Evolutionary conservation across 1,284 basidiomycete genomes (phyloP), one percentile per base, ranked within the genome.

Genomic region (Trichosporon faecale): DNA sequence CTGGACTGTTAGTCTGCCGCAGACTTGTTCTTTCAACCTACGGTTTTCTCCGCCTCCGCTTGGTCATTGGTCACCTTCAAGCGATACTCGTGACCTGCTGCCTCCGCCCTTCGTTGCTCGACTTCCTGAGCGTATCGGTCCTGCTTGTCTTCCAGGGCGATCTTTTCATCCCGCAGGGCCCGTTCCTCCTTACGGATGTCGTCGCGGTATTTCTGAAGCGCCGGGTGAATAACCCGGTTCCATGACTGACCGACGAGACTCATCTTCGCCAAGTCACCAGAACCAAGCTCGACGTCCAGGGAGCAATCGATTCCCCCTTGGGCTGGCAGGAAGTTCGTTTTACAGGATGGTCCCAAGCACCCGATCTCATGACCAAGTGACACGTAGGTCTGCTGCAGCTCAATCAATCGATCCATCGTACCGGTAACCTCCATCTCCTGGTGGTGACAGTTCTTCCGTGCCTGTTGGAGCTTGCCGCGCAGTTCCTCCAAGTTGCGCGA

Each of bases 381-480:
- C 44, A 86, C 90, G 80, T 95, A 95, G 60, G 87, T 85, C 76
- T 92, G 90, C 3, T 93, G 82, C 11, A 90, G 88, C 74, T 91
- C 90, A 80, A 95, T 93, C 49, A 92, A 89, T 25, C 89, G 88
- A 27, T 90, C 89, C 61, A 88, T 89, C 55, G 91, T 89, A 76
- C 91, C 90, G 2, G 91, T 89, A 70, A 93, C 88, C 66, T 87
- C 87, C 70, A 95, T 90, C 79, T 95, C 93, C 44, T 92, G 87
- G 25, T 89, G 88, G 84, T 90, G 89, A 52, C 91, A 87, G 6
- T 84, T 80, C 76, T 90, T 88, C 69, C 89, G 89, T 1, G 89
- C 88, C 74, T 94, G 91, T 0, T 87, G 82, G 9, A 91, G 88
- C 78, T 90, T 93, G 75, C 87, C 86, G 73, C 88, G 89, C 60